Conservation (phyloP, 352 stramenopile species). For the Phytopythium helicoides region DNA sequence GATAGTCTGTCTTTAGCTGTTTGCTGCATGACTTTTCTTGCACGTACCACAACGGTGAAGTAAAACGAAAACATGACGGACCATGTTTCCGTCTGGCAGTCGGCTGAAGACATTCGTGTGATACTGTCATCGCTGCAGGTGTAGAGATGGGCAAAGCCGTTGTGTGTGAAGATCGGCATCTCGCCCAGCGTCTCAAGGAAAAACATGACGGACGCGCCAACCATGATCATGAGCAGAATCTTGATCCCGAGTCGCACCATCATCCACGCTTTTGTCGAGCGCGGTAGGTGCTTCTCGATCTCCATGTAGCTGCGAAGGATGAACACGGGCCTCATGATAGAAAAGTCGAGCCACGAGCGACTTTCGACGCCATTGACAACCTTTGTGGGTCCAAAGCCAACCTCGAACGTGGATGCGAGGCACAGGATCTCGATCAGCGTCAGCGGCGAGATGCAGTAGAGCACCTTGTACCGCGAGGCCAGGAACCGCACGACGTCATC, state of each 20-base stretch:
- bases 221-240: constrained; percentile 82
- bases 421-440: constrained; percentile 76
- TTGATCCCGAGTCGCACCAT: constrained; percentile 76
- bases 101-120: constrained; percentile 37
- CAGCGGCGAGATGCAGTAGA: constrained; percentile 72
- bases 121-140: constrained; percentile 59
- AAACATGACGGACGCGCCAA: constrained; percentile 80
- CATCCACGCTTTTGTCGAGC: constrained; percentile 76
- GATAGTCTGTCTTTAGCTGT: too few relatives aligned
- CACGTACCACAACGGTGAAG: constrained; percentile 82
- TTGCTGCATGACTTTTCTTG: too few relatives aligned
- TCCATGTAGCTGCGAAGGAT: constrained; percentile 82
- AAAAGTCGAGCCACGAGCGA: constrained; percentile 84
- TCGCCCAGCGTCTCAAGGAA: constrained; percentile 88
- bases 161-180: constrained; percentile 71
- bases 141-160: constrained; percentile 84
- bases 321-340: constrained; percentile 80
- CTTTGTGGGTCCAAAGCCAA: constrained; percentile 72
- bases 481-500: constrained; percentile 80
- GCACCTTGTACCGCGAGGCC: constrained; percentile 74
- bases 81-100: constrained; percentile 68
- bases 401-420: constrained; percentile 67
- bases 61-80: constrained; percentile 90
- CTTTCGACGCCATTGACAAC: constrained; percentile 49
- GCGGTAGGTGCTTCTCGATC: constrained; percentile 76